phyloP scores from a whole-genome alignment of 2,329 filamentous ascomycete genomes.

The Fonsecaea erecta region DNA sequence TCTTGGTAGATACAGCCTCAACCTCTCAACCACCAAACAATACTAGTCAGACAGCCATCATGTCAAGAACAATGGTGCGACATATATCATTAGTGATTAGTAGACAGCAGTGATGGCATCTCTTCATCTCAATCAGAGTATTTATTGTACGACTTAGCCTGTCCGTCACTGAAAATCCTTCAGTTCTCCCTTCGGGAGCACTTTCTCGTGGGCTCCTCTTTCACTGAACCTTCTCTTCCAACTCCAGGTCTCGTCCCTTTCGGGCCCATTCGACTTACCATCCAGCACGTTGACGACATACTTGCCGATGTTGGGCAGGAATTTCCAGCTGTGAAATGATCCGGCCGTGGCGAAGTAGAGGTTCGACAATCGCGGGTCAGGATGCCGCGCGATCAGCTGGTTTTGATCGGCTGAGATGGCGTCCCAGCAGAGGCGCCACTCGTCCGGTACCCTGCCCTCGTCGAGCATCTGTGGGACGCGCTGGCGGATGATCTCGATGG shows the following conservation, averaged over 20 bases:
- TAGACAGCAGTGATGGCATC: too few species aligned
- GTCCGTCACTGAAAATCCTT: slow-evolving; percentile 28
- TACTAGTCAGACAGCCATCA: too few species aligned
- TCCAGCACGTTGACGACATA: slow-evolving; percentile 52
- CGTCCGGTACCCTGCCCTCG: slow-evolving; percentile 43
- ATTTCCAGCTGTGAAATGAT: slow-evolving; percentile 69
- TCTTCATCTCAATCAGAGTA: too few species aligned
- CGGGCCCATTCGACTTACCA: slow-evolving; percentile 36
- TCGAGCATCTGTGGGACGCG: slow-evolving; percentile 42
- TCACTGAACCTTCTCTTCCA: slow-evolving; percentile 40
- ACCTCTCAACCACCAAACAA: too few species aligned
- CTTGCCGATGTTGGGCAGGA: slow-evolving; percentile 65
- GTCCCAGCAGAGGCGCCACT: slow-evolving; percentile 62
- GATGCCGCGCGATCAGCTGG: slow-evolving; percentile 61
- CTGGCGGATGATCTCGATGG: slow-evolving; percentile 36
- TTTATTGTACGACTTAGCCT: too few species aligned
- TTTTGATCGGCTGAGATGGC: slow-evolving; percentile 66
- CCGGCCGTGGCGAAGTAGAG: slow-evolving; percentile 66
- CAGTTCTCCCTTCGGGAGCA: slow-evolving; percentile 39
- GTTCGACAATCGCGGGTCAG: slow-evolving; percentile 52
- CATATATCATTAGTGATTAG: too few species aligned
- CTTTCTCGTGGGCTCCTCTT: slow-evolving; percentile 41
- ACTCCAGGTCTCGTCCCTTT: slow-evolving; percentile 50
- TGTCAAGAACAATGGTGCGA: too few species aligned
- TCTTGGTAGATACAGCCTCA: too few species aligned